Percentiles rank a stretch among this genome's conserved stretches.
Evolutionary conservation across 805 yeast genomes (phyloP).

Genomic region (Lachancea mirantina): DNA sequence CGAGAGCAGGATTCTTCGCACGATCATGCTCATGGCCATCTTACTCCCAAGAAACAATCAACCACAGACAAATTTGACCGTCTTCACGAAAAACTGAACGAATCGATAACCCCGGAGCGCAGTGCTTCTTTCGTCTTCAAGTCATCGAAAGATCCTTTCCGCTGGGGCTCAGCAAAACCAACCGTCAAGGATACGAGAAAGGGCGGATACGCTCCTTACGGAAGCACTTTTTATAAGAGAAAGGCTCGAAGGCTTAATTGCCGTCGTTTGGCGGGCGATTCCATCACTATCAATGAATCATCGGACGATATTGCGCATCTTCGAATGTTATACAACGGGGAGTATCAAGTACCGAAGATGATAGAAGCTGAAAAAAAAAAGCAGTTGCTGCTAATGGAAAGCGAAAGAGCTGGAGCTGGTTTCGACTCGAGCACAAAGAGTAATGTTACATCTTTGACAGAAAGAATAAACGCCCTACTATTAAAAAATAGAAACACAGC

Average conservation of each 20-base stretch:
- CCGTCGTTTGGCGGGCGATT: conserved; percentile 1
- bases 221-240: conserved; percentile 31
- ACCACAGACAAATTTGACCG: conserved; percentile 1
- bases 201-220: conserved; percentile 26
- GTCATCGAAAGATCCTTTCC: conserved; percentile 25
- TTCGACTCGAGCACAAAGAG: conserved; percentile 10
- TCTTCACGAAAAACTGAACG: conserved; percentile 5
- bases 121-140: conserved; percentile 4
- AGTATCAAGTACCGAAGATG: conserved; percentile 30
- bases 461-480: conserved; percentile 21
- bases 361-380: conserved; percentile 21
- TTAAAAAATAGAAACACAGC: conserved; percentile 10
- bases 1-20: conserved; percentile 1
- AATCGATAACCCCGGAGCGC: conserved; percentile 8
- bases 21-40: background rate
- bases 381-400: conserved; percentile 19
- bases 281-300: conserved; percentile 13
- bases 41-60: background rate
- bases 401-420: conserved; percentile 13
- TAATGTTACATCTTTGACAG: conserved; percentile 23
- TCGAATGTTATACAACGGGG: conserved; percentile 31
- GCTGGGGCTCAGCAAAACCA: conserved; percentile 22
- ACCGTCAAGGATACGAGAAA: background rate
- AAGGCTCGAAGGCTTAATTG: conserved; percentile 10
- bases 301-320: conserved; percentile 27